Percentiles rank a stretch among this genome's conserved stretches.
These are phyloP conservation scores for Phytophthora hibernalis DNA, from an alignment of 352 stramenopile species.

Conservation along the genomic window DNA sequence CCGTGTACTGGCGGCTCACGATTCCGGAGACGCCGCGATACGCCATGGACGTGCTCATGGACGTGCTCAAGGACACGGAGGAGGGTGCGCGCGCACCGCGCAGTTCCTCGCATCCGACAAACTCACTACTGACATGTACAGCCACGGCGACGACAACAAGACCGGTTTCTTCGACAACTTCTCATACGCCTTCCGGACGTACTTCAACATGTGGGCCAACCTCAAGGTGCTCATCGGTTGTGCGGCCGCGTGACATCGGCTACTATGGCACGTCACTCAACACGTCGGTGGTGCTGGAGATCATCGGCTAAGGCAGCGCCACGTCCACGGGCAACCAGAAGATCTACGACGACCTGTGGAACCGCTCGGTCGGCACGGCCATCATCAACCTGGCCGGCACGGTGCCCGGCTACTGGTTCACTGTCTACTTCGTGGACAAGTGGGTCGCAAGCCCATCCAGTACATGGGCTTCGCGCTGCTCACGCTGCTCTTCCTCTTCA, in stretches of 20 bases:
- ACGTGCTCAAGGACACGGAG: constrained; percentile 51
- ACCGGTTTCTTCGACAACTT: constrained; percentile 48
- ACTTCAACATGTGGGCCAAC: constrained; percentile 53
- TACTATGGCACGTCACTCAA: constrained; percentile 70
- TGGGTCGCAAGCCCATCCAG: constrained; percentile 66
- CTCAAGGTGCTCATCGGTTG: constrained; percentile 57
- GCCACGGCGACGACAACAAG: constrained; percentile 48
- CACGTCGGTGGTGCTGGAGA: constrained; percentile 50
- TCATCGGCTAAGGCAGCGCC: constrained; percentile 49
- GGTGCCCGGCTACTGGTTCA: constrained; percentile 73
- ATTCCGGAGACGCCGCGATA: constrained; percentile 55
- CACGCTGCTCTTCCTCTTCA: constrained; percentile 55
- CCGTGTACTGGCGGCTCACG: constrained; percentile 58
- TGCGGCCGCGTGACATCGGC: constrained; percentile 60
- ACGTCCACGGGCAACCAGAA: constrained; percentile 50
- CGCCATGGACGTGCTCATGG: constrained; percentile 56
- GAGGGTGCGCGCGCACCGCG: constrained; percentile 30
- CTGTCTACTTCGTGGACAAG: constrained; percentile 62
- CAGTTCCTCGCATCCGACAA: constrained; percentile 49
- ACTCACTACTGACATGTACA: constrained; percentile 47
- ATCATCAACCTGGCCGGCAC: constrained; percentile 59
- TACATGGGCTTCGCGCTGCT: constrained; percentile 58
- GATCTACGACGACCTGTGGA: constrained; percentile 53
- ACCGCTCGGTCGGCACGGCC: constrained; percentile 49
- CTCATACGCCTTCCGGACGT: constrained; percentile 40